These are phyloP conservation scores for Cladophialophora immunda DNA, from an alignment of 2,329 filamentous ascomycete species.

Conservation along the genomic window DNA sequence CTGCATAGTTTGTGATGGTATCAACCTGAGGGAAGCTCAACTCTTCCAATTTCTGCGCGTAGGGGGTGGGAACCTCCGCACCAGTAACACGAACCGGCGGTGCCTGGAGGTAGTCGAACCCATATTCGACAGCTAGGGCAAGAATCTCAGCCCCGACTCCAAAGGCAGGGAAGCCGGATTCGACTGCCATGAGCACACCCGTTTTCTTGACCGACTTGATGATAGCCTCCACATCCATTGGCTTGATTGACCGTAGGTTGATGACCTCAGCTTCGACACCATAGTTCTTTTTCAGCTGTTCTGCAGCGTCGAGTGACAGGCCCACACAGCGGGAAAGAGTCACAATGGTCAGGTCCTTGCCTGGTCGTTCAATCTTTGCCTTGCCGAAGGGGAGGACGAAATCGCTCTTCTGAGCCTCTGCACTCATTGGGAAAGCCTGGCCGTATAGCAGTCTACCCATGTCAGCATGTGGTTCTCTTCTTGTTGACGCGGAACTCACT, in stretches of 20 bases:
- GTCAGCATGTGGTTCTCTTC: constrained; percentile 41
- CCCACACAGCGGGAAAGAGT: constrained; percentile 94
- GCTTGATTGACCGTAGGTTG: constrained; percentile 98
- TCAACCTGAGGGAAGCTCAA: constrained; percentile 93
- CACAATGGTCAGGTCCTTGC: constrained; percentile 96
- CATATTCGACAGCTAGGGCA: constrained; percentile 95
- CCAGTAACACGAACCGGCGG: constrained; percentile 94
- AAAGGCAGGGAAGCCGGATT: constrained; percentile 95
- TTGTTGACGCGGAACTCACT: constrained; percentile 56
- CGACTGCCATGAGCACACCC: constrained; percentile 85
- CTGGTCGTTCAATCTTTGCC: constrained; percentile 96
- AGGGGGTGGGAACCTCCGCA: constrained; percentile 96
- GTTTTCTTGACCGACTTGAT: constrained; percentile 99
- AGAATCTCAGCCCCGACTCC: constrained; percentile 93
- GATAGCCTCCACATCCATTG: constrained; percentile 92
- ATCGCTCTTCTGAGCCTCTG: constrained; percentile 93
- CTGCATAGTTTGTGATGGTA: constrained; percentile 85
- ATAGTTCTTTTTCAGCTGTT: constrained; percentile 94
- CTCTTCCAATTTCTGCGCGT: constrained; percentile 90
- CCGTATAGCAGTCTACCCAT: constrained; percentile 79
- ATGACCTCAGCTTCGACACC: constrained; percentile 95
- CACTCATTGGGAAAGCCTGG: constrained; percentile 94
- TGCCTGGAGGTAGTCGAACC: constrained; percentile 95
- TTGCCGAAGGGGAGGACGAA: constrained; percentile 98
- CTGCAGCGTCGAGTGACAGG: constrained; percentile 85